Percentiles rank a stretch among this genome's conserved stretches.
phyloP scores from a whole-genome alignment of 495 filamentous ascomycete species.

The Xylaria flabelliformis region DNA sequence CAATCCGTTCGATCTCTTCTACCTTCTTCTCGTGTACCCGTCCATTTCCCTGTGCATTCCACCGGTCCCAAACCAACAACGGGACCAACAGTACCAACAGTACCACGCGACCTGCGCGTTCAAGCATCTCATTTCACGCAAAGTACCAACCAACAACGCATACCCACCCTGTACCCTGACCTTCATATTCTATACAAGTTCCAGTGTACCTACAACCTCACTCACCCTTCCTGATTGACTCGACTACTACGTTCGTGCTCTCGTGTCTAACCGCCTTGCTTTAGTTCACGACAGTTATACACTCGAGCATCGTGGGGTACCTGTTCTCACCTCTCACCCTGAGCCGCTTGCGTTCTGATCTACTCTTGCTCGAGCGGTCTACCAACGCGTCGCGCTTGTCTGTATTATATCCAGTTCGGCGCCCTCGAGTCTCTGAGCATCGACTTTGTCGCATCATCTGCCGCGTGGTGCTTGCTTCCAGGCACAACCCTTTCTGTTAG shows the following conservation, averaged over 20 bases:
- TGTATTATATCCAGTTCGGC: slow-evolving; percentile 3
- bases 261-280: slow-evolving; percentile 23
- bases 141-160: slow-evolving; percentile 26
- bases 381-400: slow-evolving; percentile 18
- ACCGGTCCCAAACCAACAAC: slow-evolving; percentile 21
- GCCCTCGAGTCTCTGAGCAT: not conserved
- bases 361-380: slow-evolving; percentile 4
- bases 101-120: slow-evolving; percentile 27
- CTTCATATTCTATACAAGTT: slow-evolving; percentile 23
- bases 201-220: slow-evolving; percentile 26
- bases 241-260: not conserved
- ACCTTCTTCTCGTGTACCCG: slow-evolving; percentile 25
- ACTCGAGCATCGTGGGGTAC: slow-evolving; percentile 24
- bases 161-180: slow-evolving; percentile 30
- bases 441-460: not conserved
- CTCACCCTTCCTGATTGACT: slow-evolving; percentile 18
- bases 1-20: slow-evolving; percentile 16
- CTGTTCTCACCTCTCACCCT: slow-evolving; percentile 6
- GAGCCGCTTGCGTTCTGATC: slow-evolving; percentile 1
- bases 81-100: slow-evolving; percentile 29
- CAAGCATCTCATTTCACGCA: slow-evolving; percentile 11
- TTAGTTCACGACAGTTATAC: slow-evolving; percentile 19
- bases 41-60: slow-evolving; percentile 26
- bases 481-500: not conserved
- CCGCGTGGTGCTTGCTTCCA: slow-evolving; percentile 9